These are phyloP conservation scores for Chlorella variabilis DNA, from an alignment of 163 green algal species.

Conservation along the genomic window DNA sequence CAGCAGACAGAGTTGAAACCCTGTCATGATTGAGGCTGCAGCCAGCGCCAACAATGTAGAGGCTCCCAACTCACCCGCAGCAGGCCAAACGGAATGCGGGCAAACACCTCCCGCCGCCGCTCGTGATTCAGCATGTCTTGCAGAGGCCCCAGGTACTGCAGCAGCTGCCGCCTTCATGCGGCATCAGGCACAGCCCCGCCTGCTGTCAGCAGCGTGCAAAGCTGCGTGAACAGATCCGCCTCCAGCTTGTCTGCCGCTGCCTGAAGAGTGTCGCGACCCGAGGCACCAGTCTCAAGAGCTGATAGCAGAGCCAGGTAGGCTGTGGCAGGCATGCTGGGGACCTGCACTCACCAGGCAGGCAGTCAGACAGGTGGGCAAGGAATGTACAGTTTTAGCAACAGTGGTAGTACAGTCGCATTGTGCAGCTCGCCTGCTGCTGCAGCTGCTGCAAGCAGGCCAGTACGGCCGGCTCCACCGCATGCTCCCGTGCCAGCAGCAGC, in stretches of 20 bases:
- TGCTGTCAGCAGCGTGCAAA: no score
- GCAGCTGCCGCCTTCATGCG: not conserved
- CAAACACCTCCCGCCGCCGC: not conserved
- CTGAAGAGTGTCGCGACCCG: not conserved
- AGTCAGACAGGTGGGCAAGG: no score
- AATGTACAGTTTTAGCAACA: no score
- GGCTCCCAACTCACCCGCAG: conserved; percentile 3
- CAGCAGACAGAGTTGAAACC: no score
- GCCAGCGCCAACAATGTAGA: not conserved
- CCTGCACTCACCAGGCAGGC: not conserved
- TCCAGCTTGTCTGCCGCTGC: not conserved
- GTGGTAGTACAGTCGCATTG: no score
- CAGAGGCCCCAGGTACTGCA: conserved; percentile 5
- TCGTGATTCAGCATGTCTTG: conserved; percentile 12
- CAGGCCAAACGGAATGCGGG: not conserved
- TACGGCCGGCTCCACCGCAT: conserved; percentile 1
- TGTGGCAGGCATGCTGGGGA: not conserved
- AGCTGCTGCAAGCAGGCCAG: not conserved
- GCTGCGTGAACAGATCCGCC: no score
- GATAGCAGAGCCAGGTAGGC: not conserved
- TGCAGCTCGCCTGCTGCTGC: not conserved
- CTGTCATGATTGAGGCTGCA: not conserved
- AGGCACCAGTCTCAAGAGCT: not conserved
- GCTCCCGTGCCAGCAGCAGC: conserved; percentile 13
- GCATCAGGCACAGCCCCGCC: no score